phyloP scores from a whole-genome alignment of 2,329 filamentous ascomycete genomes.

The Epicoccum sorghinum region DNA sequence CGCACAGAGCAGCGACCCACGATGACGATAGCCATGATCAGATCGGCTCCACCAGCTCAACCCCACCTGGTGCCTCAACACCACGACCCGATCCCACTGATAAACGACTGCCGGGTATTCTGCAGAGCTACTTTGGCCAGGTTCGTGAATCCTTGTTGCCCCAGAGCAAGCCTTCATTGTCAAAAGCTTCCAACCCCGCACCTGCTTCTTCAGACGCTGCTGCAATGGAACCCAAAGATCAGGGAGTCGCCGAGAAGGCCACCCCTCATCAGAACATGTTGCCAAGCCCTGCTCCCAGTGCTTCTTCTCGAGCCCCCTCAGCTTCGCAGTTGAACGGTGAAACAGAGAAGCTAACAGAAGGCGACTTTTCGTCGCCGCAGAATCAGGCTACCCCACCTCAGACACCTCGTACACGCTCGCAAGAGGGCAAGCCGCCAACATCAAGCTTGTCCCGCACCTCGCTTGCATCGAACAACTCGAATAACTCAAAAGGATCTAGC shows the following conservation, averaged over 20 bases:
- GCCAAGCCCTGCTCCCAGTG: constrained; percentile 56
- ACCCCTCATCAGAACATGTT: constrained; percentile 58
- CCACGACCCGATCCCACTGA: constrained; percentile 92
- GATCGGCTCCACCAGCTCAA: constrained; percentile 80
- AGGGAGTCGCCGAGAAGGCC: constrained; percentile 19
- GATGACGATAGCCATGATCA: constrained; percentile 75
- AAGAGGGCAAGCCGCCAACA: constrained; percentile 56
- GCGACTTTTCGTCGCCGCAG: constrained; percentile 62
- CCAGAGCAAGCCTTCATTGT: constrained; percentile 48
- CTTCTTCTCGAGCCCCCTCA: constrained; percentile 54
- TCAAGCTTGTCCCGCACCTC: constrained; percentile 60
- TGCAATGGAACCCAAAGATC: constrained; percentile 28
- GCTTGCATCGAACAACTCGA: constrained; percentile 51
- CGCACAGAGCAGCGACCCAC: constrained; percentile 62
- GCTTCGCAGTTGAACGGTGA: constrained; percentile 69
- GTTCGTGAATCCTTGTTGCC: constrained; percentile 78
- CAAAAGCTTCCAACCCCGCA: constrained; percentile 45
- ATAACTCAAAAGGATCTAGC: constrained; percentile 22
- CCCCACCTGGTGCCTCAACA: constrained; percentile 88
- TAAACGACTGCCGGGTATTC: constrained; percentile 93
- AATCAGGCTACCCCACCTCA: constrained; percentile 92
- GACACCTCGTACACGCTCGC: constrained; percentile 84
- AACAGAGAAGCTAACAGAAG: constrained; percentile 88
- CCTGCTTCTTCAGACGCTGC: constrained; percentile 26
- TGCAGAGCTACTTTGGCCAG: constrained; percentile 97